phyloP scores from a whole-genome alignment of 1,284 basidiomycete species.

The Cryptococcus maquisensis region DNA sequence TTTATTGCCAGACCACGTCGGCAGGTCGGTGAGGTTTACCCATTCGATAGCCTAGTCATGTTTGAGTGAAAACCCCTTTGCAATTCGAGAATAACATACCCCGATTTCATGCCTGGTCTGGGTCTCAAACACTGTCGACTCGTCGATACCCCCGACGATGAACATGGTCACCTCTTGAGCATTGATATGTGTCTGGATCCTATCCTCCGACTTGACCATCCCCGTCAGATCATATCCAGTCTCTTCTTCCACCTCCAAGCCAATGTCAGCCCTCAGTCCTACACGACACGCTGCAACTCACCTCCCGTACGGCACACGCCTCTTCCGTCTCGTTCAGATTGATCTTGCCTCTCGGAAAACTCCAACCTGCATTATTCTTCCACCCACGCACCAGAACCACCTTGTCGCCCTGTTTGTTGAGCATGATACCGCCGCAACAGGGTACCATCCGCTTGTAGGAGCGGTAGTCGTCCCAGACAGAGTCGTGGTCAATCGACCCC shows the following conservation, averaged over 20 bases:
- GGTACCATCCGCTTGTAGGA: conserved; percentile 95
- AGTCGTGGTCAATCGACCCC: conserved; percentile 46
- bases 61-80: conserved; percentile 1
- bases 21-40: conserved; percentile 85
- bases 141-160: conserved; percentile 84
- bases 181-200: conserved; percentile 81
- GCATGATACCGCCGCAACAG: conserved; percentile 96
- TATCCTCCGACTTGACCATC: conserved; percentile 64
- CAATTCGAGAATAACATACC: conserved; percentile 55
- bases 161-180: conserved; percentile 87
- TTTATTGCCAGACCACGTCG: conserved; percentile 82
- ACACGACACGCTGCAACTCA: conserved; percentile 43
- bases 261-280: not conserved
- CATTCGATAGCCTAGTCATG: conserved; percentile 81
- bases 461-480: conserved; percentile 54
- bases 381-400: conserved; percentile 95
- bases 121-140: conserved; percentile 85
- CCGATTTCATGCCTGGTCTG: conserved; percentile 98
- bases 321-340: conserved; percentile 83
- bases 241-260: conserved; percentile 87
- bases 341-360: conserved; percentile 98
- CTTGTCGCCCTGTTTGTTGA: conserved; percentile 89
- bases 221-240: conserved; percentile 82
- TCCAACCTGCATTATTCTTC: conserved; percentile 95
- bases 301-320: conserved; percentile 85